Evolutionary conservation across 2,329 filamentous ascomycete genomes (phyloP).

Genomic region (Exophiala lecanii-corni): DNA sequence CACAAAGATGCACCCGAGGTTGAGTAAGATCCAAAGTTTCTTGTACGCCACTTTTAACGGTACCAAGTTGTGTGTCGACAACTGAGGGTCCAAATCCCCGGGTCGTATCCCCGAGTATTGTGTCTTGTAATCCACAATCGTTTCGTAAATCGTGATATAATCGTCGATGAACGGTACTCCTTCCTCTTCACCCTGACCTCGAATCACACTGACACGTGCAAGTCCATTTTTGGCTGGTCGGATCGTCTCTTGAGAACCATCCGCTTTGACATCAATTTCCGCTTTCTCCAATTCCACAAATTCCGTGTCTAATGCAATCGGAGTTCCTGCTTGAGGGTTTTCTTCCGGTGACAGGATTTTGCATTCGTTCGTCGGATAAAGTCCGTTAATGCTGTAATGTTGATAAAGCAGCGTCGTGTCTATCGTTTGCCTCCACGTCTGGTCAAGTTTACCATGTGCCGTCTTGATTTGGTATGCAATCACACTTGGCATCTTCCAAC

Average conservation of each 20-base stretch:
- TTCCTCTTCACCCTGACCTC: conserved; percentile 70
- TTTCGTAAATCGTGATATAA: conserved; percentile 84
- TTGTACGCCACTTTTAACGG: conserved; percentile 92
- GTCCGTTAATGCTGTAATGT: conserved; percentile 55
- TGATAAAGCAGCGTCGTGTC: conserved; percentile 81
- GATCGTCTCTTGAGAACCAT: conserved; percentile 87
- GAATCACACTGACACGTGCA: conserved; percentile 85
- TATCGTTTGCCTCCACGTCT: conserved; percentile 76
- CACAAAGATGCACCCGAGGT: conserved; percentile 88
- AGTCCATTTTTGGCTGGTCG: conserved; percentile 85
- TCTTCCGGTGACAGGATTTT: conserved; percentile 51
- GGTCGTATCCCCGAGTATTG: conserved; percentile 87
- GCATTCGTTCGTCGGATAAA: conserved; percentile 28
- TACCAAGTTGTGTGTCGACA: conserved; percentile 77
- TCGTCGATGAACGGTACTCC: conserved; percentile 92
- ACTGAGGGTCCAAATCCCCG: conserved; percentile 74
- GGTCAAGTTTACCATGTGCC: conserved; percentile 76
- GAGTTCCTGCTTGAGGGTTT: conserved; percentile 63
- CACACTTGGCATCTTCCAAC: conserved; percentile 90
- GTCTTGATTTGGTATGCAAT: conserved; percentile 79
- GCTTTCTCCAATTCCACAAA: conserved; percentile 91
- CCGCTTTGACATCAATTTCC: conserved; percentile 93
- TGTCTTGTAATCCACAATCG: conserved; percentile 89
- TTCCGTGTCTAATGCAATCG: conserved; percentile 90
- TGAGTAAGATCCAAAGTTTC: conserved; percentile 93